Evolutionary conservation across 768 basidiomycete species (phyloP).

Genomic region (Leccinum longicurvipes): DNA sequence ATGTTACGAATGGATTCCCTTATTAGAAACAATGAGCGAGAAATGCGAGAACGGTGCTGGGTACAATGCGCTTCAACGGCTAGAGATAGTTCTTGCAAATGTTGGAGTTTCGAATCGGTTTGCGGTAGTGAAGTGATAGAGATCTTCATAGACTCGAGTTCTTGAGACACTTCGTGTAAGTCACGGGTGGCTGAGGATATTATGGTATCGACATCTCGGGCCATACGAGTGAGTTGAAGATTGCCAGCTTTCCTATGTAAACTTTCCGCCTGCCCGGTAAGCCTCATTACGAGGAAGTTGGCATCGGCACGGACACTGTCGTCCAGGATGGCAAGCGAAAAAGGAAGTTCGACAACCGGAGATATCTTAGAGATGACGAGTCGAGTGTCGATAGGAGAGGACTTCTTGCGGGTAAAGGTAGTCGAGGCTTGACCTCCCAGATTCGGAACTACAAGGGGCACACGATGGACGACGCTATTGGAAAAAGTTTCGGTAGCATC

Average conservation of each 20-base stretch:
- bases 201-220: constrained; percentile 48
- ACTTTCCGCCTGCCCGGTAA: constrained; percentile 51
- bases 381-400: constrained; percentile 35
- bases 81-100: constrained; percentile 36
- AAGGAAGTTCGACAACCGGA: constrained; percentile 41
- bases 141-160: constrained; percentile 38
- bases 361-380: constrained; percentile 34
- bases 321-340: constrained; percentile 60
- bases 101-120: constrained; percentile 28
- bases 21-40: constrained; percentile 49
- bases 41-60: constrained; percentile 36
- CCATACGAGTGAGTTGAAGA: constrained; percentile 50
- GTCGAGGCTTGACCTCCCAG: constrained; percentile 9
- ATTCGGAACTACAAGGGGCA: constrained; percentile 53
- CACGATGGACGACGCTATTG: constrained; percentile 44
- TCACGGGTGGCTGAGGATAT: constrained; percentile 36
- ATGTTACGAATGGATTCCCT: constrained; percentile 55
- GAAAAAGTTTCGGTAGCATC: constrained; percentile 47
- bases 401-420: constrained; percentile 32
- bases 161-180: constrained; percentile 38
- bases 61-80: constrained; percentile 36
- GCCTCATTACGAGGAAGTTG: constrained; percentile 64
- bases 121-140: constrained; percentile 31
- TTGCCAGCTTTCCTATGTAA: constrained; percentile 47
- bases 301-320: constrained; percentile 63